Evolutionary conservation across 768 basidiomycete genomes (phyloP).

Genomic region (Suillus alpinus): DNA sequence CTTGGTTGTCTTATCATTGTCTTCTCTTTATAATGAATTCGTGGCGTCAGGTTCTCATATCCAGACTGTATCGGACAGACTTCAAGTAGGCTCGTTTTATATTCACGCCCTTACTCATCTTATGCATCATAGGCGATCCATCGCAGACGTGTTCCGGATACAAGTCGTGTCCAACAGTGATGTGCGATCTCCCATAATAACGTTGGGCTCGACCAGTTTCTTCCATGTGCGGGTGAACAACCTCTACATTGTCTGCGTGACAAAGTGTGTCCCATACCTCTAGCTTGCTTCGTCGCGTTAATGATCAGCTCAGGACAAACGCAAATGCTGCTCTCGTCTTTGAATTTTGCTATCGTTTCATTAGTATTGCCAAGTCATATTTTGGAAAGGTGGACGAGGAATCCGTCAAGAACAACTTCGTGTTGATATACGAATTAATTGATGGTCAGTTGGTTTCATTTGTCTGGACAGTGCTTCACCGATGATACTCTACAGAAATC

Average conservation of each 20-base stretch:
- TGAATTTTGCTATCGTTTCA: slow-evolving; percentile 96
- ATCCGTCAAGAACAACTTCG: slow-evolving; percentile 98
- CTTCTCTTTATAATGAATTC: slow-evolving; percentile 6
- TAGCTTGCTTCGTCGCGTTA: not conserved
- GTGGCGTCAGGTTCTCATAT: slow-evolving; percentile 79
- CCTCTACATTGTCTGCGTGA: slow-evolving; percentile 92
- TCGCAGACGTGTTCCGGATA: slow-evolving; percentile 97
- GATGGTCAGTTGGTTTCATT: slow-evolving; percentile 61
- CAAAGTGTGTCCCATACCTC: slow-evolving; percentile 62
- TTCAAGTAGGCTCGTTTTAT: slow-evolving; percentile 69
- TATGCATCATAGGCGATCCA: slow-evolving; percentile 67
- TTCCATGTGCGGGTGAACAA: slow-evolving; percentile 97
- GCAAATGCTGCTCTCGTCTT: slow-evolving; percentile 97
- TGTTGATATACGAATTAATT: slow-evolving; percentile 95
- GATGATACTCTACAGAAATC: slow-evolving; percentile 61
- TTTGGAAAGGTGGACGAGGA: slow-evolving; percentile 99
- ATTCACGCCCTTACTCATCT: slow-evolving; percentile 6
- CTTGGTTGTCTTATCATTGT: not conserved
- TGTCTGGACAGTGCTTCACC: not conserved
- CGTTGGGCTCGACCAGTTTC: slow-evolving; percentile 96
- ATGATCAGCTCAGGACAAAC: slow-evolving; percentile 64
- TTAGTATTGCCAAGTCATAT: slow-evolving; percentile 90
- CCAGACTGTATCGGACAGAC: slow-evolving; percentile 92
- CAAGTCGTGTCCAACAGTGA: slow-evolving; percentile 98
- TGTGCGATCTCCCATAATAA: slow-evolving; percentile 95